Evolutionary conservation across 2,329 filamentous ascomycete species (phyloP).

Genomic region (Claviceps sp.): DNA sequence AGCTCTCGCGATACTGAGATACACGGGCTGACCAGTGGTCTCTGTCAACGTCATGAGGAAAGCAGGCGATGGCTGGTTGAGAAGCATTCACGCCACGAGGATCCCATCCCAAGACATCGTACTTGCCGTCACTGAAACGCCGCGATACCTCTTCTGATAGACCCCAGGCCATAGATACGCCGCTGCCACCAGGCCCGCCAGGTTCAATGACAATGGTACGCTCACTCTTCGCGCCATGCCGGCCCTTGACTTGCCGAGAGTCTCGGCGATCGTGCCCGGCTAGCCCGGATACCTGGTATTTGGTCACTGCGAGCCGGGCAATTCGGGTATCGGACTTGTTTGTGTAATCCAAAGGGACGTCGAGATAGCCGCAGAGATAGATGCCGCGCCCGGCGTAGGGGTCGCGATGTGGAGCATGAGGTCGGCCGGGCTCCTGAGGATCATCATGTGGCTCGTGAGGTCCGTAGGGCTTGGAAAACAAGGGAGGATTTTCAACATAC

Average conservation of each 20-base stretch:
- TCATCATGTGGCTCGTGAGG: too few relatives aligned
- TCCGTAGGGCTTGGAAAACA: background rate
- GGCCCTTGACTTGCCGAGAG: background rate
- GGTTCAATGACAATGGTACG: slow-evolving; percentile 37
- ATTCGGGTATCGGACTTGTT: slow-evolving; percentile 30
- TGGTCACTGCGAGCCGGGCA: slow-evolving; percentile 33
- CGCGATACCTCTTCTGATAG: slow-evolving; percentile 22
- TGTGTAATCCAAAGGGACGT: slow-evolving; percentile 34
- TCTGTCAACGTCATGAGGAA: slow-evolving; percentile 29
- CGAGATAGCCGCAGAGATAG: slow-evolving; percentile 34
- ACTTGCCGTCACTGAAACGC: slow-evolving; percentile 28
- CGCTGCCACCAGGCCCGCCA: slow-evolving; percentile 36
- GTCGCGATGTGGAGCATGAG: slow-evolving; percentile 10
- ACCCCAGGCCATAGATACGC: slow-evolving; percentile 28
- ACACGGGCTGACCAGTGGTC: slow-evolving; percentile 32
- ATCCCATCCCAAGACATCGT: slow-evolving; percentile 40
- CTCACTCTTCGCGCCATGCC: slow-evolving; percentile 23
- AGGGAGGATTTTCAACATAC: background rate
- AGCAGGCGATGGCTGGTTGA: slow-evolving; percentile 32
- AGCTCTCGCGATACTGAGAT: slow-evolving; percentile 25
- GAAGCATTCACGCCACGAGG: slow-evolving; percentile 38
- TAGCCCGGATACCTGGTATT: slow-evolving; percentile 34
- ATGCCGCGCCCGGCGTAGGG: slow-evolving; percentile 27
- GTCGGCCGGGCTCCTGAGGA: too few relatives aligned
- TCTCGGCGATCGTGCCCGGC: slow-evolving; percentile 11